A percentile compares a stretch with the other conserved stretches of the same genome.
These are phyloP conservation scores for Fusarium torulosum DNA, from an alignment of 2,329 filamentous ascomycete genomes.

Conservation along the genomic window DNA sequence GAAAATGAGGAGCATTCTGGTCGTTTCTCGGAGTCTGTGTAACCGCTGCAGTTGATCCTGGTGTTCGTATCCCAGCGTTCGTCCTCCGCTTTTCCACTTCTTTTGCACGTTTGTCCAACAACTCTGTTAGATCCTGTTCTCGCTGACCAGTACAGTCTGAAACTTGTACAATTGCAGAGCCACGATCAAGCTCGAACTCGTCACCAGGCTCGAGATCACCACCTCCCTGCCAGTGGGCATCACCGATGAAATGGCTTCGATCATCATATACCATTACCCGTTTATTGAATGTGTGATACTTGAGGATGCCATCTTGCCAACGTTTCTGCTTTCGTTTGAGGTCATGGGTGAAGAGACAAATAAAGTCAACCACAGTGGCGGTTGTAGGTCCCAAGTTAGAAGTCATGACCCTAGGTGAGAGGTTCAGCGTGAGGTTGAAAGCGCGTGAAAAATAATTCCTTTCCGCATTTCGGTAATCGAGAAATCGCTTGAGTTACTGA, in stretches of 20 bases:
- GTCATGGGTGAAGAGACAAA: constrained; percentile 89
- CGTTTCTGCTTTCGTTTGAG: constrained; percentile 87
- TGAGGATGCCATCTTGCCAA: constrained; percentile 92
- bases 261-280: constrained; percentile 92
- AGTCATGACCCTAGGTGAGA: constrained; percentile 33
- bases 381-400: constrained; percentile 54
- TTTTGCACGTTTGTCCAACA: constrained; percentile 77
- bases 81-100: constrained; percentile 65
- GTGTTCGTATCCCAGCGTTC: constrained; percentile 57
- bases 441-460: not conserved
- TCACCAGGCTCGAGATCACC: constrained; percentile 82
- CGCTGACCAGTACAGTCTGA: constrained; percentile 78
- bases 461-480: constrained; percentile 16
- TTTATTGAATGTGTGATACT: constrained; percentile 91
- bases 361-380: constrained; percentile 82
- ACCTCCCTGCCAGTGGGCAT: constrained; percentile 81
- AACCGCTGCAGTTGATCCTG: constrained; percentile 41
- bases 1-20: constrained; percentile 50
- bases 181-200: constrained; percentile 82
- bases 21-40: constrained; percentile 38
- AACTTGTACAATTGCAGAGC: constrained; percentile 83
- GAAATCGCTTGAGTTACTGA: not conserved
- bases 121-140: constrained; percentile 81
- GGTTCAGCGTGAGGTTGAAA: not conserved
- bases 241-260: constrained; percentile 82